phyloP scores from a whole-genome alignment of 2,329 filamentous ascomycete genomes.

The Hypomyces rosellus region DNA sequence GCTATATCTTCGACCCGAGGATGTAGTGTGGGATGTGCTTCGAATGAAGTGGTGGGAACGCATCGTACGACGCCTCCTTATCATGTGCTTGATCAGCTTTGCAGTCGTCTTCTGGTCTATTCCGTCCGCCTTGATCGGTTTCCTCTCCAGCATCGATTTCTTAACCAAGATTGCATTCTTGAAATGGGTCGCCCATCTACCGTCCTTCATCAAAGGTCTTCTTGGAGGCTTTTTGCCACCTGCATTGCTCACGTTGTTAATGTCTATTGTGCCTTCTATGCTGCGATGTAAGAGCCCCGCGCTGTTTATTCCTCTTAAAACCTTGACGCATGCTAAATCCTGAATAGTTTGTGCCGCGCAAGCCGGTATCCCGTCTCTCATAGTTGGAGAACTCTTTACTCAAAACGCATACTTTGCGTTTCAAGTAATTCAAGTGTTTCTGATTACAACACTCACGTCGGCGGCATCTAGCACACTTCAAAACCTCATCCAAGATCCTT shows the following conservation, averaged over 20 bases:
- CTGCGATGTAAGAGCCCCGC: constrained; percentile 50
- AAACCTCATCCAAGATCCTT: constrained; percentile 57
- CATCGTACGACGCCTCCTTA: constrained; percentile 63
- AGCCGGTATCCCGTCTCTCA: constrained; percentile 71
- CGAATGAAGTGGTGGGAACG: constrained; percentile 82
- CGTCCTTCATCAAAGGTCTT: constrained; percentile 66
- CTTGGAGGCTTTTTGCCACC: constrained; percentile 80
- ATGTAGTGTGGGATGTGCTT: constrained; percentile 84
- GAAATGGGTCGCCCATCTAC: constrained; percentile 65
- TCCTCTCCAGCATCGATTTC: constrained; percentile 76
- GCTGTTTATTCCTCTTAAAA: not conserved
- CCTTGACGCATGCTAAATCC: not conserved
- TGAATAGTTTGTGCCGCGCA: constrained; percentile 63
- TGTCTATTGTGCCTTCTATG: constrained; percentile 78
- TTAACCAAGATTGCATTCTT: constrained; percentile 65
- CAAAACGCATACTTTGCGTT: constrained; percentile 90
- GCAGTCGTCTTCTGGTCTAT: constrained; percentile 84
- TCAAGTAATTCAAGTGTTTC: constrained; percentile 86
- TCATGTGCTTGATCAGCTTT: constrained; percentile 65
- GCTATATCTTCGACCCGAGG: constrained; percentile 72
- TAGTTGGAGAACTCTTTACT: constrained; percentile 78
- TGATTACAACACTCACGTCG: constrained; percentile 77
- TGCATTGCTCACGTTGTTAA: constrained; percentile 71
- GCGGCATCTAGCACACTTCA: constrained; percentile 66
- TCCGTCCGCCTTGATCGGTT: constrained; percentile 71